phyloP scores from a whole-genome alignment of 495 filamentous ascomycete species.

The Rostrohypoxylon terebratum region DNA sequence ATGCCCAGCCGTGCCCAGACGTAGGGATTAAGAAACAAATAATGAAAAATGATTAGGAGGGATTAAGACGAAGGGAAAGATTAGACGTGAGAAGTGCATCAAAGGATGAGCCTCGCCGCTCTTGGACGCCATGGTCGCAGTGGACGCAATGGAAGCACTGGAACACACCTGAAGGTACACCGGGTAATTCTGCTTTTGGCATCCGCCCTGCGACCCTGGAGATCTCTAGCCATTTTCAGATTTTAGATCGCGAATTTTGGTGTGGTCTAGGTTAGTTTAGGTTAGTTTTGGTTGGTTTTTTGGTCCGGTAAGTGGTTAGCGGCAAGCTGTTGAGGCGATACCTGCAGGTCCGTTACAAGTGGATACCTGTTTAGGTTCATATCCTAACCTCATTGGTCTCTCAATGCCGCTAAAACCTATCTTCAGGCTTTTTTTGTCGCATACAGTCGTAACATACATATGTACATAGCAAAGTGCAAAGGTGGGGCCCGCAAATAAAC shows the following conservation, averaged over 20 bases:
- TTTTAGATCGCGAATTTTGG: constrained; percentile 5
- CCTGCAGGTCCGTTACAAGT: constrained; percentile 31
- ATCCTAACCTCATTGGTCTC: constrained; percentile 23
- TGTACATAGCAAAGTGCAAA: neutral
- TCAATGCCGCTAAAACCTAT: constrained; percentile 9
- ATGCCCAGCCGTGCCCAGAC: constrained; percentile 21
- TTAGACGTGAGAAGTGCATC: constrained; percentile 9
- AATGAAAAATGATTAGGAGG: constrained; percentile 7
- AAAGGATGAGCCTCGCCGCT: constrained; percentile 22
- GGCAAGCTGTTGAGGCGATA: constrained; percentile 28
- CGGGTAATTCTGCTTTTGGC: constrained; percentile 24
- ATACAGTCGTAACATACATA: constrained; percentile 2
- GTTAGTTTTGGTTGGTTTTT: constrained; percentile 1
- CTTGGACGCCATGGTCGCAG: too few species aligned
- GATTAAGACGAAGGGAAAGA: neutral
- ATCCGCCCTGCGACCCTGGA: constrained; percentile 32
- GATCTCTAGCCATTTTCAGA: constrained; percentile 33
- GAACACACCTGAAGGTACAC: neutral
- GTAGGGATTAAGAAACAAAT: neutral
- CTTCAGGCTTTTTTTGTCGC: constrained; percentile 7
- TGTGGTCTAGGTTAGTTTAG: neutral
- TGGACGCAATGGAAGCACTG: too few species aligned
- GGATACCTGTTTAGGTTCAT: constrained; percentile 12
- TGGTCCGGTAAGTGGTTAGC: neutral
- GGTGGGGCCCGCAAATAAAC: constrained; percentile 8